Conservation (phyloP, 306 rosid species). For the Astragalus membranaceus region DNA sequence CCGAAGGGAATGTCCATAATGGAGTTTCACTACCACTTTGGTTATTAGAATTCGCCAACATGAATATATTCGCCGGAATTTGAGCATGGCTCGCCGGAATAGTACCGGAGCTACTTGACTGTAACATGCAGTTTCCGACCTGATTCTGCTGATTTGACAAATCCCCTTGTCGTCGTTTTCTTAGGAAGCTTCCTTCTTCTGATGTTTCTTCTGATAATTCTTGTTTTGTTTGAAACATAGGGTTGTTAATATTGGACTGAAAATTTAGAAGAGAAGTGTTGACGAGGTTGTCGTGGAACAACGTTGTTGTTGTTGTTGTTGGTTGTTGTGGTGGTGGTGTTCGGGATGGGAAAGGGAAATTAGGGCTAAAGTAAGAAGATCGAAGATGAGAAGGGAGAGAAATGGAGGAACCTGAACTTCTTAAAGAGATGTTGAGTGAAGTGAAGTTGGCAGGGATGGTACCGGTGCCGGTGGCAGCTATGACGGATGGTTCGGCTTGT, state of each 20-base stretch:
- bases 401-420: constrained; percentile 86
- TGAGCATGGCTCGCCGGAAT: constrained; percentile 63
- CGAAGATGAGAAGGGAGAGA: constrained; percentile 57
- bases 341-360: constrained; percentile 44
- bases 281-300: constrained; percentile 33
- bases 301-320: constrained; percentile 17
- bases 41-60: constrained; percentile 61
- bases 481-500: constrained; percentile 75
- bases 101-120: constrained; percentile 39
- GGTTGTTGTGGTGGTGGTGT: neutral
- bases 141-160: constrained; percentile 41
- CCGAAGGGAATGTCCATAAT: constrained; percentile 68
- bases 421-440: constrained; percentile 31
- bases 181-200: constrained; percentile 43
- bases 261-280: constrained; percentile 42
- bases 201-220: constrained; percentile 14
- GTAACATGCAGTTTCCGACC: constrained; percentile 57
- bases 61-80: constrained; percentile 68
- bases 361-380: constrained; percentile 66
- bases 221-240: constrained; percentile 57
- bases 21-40: constrained; percentile 52
- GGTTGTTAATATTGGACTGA: constrained; percentile 38
- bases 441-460: constrained; percentile 76
- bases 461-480: constrained; percentile 88
- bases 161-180: constrained; percentile 38